Evolutionary conservation across 441 rosid species (phyloP).

Genomic region (Oxalis stricta): DNA sequence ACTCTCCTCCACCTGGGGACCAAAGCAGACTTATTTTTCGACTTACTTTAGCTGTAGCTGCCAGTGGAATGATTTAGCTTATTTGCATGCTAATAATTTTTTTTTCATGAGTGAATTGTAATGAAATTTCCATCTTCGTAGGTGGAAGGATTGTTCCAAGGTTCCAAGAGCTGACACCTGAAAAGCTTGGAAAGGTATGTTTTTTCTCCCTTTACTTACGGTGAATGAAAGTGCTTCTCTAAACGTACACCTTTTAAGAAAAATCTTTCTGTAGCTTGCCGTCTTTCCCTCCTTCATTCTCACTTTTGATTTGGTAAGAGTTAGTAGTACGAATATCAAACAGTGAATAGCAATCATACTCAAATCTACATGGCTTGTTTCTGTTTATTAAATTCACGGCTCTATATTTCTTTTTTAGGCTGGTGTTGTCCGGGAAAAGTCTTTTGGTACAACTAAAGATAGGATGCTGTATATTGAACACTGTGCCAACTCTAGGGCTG

Average conservation of each 20-base stretch:
- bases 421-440: conserved; percentile 86
- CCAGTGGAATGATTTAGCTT: conserved; percentile 1
- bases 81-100: not conserved
- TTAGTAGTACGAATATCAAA: too few species aligned
- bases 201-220: conserved; percentile 1
- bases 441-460: conserved; percentile 98
- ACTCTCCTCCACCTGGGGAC: too few species aligned
- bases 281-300: too few species aligned
- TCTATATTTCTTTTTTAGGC: conserved; percentile 34
- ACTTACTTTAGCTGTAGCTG: too few species aligned
- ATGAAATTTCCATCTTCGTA: conserved; percentile 12
- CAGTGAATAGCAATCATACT: too few species aligned
- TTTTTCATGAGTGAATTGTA: not conserved
- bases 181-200: conserved; percentile 78
- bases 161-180: conserved; percentile 93
- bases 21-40: too few species aligned
- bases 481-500: conserved; percentile 96
- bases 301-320: too few species aligned
- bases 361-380: too few species aligned
- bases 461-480: conserved; percentile 89
- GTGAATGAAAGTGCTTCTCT: too few species aligned
- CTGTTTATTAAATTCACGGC: too few species aligned
- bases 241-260: too few species aligned
- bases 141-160: conserved; percentile 99
- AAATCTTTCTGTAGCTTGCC: not conserved